Base-by-base conservation (phyloP, 352 stramenopile genomes). In the Phytophthora agathidicida region DNA sequence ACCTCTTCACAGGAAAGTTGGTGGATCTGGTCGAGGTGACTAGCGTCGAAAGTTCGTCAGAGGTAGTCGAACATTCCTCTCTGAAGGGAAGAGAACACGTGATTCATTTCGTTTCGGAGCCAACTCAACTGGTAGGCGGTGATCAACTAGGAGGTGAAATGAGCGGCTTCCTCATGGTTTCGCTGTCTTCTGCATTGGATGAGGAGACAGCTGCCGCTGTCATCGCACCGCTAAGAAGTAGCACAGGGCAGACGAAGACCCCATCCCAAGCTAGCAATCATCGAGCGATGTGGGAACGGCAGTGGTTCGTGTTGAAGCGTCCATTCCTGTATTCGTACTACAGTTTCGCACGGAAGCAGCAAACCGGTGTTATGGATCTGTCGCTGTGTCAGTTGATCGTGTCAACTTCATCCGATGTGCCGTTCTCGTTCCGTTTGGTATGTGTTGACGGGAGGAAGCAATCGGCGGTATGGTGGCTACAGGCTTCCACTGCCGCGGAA, bases 301-400 rank as follows among this genome's bases (percentile, higher is more conserved):
- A 85, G 27, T 94, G 83, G 85, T 91, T 94, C 33, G 85, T 94
- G 20, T 59, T 94, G 37, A 88, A 90, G 43, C 71, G 77, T 1
- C 85, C 85, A 19, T 93, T 94, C 48, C 60, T 94, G 24, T 93
- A 91, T 50, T 67, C 58, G 1, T 94, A 91, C 66, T 76, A 86
- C 59, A 86, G 63, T 44, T 89, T 91, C 28, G 79, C 80, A 0
- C 65, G 73, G 13, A 86, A 91, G 33, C 73, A 86, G 10, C 68
- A 88, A 36, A 75, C 83, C 2, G 80, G 85, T 19, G 79, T 93
- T 11, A 71, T 94, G 50, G 85, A 94, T 66, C 65, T 93, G 11
- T 88, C 77, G 3, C 65, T 73, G 20, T 88, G 77, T 20, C 79
- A 90, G 43, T 55, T 92, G 7, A 65, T 86, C 9, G 73, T 88